phyloP scores from a whole-genome alignment of 2,329 filamentous ascomycete species.

The Diaporthe helianthi region DNA sequence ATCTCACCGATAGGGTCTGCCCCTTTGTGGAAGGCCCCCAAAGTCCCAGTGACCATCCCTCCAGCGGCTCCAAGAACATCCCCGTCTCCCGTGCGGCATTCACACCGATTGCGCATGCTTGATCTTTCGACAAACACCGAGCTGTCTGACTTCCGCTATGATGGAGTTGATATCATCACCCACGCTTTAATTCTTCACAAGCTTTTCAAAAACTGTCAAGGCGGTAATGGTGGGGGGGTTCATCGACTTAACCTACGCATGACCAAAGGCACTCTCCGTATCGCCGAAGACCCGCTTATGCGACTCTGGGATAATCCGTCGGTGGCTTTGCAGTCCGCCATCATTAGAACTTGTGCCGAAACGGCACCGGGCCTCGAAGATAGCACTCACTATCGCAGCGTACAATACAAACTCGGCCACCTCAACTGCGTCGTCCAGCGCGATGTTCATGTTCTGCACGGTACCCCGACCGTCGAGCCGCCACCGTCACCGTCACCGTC shows the following conservation, averaged over 20 bases:
- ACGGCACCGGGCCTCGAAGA: background rate
- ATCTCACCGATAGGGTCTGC: background rate
- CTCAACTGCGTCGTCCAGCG: background rate
- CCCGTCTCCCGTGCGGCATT: background rate
- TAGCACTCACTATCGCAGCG: background rate
- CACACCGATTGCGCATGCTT: background rate
- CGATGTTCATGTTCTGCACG: background rate
- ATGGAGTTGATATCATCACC: background rate
- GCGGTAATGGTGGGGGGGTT: background rate
- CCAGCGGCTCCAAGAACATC: too few relatives aligned
- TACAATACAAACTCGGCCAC: background rate
- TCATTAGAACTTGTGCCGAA: background rate
- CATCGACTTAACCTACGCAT: background rate
- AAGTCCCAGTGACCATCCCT: background rate
- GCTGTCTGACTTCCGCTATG: background rate
- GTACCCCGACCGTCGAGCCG: too few relatives aligned
- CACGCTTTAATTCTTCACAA: background rate
- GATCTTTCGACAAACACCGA: background rate
- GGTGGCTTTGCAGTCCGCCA: background rate
- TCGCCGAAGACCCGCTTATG: background rate
- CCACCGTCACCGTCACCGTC: background rate
- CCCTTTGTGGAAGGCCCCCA: background rate
- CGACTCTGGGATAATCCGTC: rapidly evolving
- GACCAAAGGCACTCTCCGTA: background rate
- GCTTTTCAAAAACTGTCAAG: background rate